Conservation (phyloP, 192 early-diverging fungal species). For the Haplosporangium gracile region DNA sequence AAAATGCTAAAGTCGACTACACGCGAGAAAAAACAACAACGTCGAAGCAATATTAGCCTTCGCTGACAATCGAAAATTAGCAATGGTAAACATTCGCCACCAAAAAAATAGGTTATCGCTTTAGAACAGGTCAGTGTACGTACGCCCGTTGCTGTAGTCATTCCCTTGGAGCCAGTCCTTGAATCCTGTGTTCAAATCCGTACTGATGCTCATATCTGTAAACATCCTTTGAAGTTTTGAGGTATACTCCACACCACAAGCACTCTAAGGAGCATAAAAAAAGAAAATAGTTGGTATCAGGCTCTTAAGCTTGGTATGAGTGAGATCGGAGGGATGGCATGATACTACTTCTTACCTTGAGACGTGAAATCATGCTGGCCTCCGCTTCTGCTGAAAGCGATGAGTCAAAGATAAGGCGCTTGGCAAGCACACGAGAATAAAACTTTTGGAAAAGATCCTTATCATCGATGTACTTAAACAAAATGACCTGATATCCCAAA, state of each 20-base stretch:
- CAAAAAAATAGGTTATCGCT: not conserved
- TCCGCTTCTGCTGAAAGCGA: conserved; percentile 87
- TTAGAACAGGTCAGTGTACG: conserved; percentile 2
- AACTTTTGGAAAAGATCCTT: conserved; percentile 96
- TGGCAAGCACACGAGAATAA: conserved; percentile 86
- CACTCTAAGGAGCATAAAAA: conserved; percentile 58
- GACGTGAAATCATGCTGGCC: conserved; percentile 79
- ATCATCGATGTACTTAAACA: conserved; percentile 92
- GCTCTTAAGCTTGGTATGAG: not conserved
- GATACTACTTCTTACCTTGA: conserved; percentile 68
- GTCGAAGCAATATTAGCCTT: not conserved
- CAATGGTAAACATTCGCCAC: conserved; percentile 5
- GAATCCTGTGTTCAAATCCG: conserved; percentile 73
- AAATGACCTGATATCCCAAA: conserved; percentile 60
- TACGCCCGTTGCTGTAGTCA: conserved; percentile 65
- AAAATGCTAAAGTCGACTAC: conserved; percentile 78
- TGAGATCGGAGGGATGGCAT: not conserved
- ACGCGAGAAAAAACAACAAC: not conserved
- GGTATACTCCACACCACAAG: conserved; percentile 90
- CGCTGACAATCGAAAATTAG: too few species aligned
- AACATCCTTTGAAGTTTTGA: conserved; percentile 90
- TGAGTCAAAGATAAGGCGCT: conserved; percentile 80
- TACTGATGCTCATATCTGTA: conserved; percentile 84
- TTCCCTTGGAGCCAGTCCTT: conserved; percentile 57
- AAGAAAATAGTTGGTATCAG: not conserved